Evolutionary conservation across 2,329 filamentous ascomycete species (phyloP), one percentile per base, ranked within the genome.

Genomic region (Cladosporium sp.): DNA sequence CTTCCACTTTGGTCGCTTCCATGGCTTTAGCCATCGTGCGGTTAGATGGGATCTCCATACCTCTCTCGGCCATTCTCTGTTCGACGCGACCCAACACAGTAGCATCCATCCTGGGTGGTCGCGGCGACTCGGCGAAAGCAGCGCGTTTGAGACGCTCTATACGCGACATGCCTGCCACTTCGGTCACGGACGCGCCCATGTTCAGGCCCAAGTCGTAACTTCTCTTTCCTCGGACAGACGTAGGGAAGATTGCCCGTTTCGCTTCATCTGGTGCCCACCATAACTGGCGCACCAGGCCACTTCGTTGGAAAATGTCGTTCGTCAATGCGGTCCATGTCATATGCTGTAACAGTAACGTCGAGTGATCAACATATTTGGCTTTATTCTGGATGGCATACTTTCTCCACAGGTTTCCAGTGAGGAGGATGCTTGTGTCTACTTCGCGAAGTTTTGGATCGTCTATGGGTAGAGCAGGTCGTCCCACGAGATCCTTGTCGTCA

Each of bases 221-320:
- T 49, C 78, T 83, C n/a, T 89, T 85, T 26, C 23, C 39, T 28
- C 63, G 56, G n/a, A 90, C 73, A 1, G 80, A 79, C 61, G 85
- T 85, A 0, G 93, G 90, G 8, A 97, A 66, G 0, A 91, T 70
- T 1, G 76, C 67, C 7, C 77, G 72, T 68, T 87, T 87, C 64
- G 92, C 89, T 0, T 85, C 80, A 51, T 88, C 81, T 1, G 85
- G 83, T 3, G 88, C 73, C 88, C 93, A 93, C 46, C 93, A 75
- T 0, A 98, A 83, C 81, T 94, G 89, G 58, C 93, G 88, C 3
- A 96, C 88, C 21, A 89, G 84, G 3, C 94, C 94, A 74, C 92
- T 93, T 30, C 82, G 81, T 71, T 97, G 90, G 70, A 96, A 78
- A 48, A 68, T 67, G 60, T 67, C 51, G 32, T 76, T 76, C 1